These are phyloP conservation scores for Cicer judaicum DNA, from an alignment of 306 rosid species.

Conservation along the genomic window DNA sequence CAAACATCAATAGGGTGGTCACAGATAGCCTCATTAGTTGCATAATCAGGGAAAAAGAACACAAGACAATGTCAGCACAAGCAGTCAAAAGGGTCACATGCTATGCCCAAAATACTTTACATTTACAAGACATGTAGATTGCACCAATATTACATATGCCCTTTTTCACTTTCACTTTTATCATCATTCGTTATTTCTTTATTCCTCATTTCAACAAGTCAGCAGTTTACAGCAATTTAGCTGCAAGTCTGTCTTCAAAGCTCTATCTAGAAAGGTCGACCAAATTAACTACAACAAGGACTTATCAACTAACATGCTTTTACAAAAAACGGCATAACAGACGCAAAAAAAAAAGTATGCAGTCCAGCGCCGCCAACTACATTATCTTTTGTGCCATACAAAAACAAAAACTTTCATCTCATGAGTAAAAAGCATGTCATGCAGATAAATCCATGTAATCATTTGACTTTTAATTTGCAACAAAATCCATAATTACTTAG, in stretches of 20 bases:
- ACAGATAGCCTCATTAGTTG: too few relatives aligned
- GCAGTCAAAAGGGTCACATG: not conserved
- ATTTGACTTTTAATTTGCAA: not conserved
- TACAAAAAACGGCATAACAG: not conserved
- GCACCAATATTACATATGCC: not conserved
- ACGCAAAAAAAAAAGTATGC: not conserved
- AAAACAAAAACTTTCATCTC: slow-evolving; percentile 5
- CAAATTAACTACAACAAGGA: slow-evolving; percentile 3
- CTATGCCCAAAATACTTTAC: not conserved
- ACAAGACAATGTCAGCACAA: not conserved
- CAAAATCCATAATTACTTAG: slow-evolving; percentile 14
- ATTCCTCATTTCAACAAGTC: slow-evolving; percentile 22
- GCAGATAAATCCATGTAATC: not conserved
- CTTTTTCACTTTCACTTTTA: not conserved
- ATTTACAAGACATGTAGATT: slow-evolving; percentile 9
- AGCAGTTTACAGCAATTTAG: slow-evolving; percentile 10
- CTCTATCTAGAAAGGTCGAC: slow-evolving; percentile 5
- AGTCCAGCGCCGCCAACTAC: slow-evolving; percentile 14
- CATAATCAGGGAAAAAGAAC: not conserved
- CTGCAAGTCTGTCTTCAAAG: not conserved
- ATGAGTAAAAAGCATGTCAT: not conserved
- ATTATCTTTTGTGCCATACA: slow-evolving; percentile 7
- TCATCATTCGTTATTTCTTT: not conserved
- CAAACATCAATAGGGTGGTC: too few relatives aligned
- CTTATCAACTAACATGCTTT: not conserved